Conservation (phyloP, 192 early-diverging fungal genomes). For the Dispira simplex region DNA sequence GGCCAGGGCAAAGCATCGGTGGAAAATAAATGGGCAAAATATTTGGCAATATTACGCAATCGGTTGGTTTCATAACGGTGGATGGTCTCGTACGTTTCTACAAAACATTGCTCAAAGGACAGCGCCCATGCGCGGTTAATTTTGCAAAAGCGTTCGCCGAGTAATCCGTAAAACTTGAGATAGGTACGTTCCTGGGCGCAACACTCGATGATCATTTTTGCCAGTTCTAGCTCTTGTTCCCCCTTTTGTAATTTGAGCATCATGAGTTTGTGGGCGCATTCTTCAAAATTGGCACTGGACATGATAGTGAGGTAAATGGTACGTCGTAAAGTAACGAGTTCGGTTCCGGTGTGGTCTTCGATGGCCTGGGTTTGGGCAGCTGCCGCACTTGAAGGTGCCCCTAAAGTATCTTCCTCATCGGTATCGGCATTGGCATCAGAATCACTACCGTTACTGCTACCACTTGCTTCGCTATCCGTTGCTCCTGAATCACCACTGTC, state of each 20-base stretch:
- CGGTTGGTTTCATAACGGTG: slow-evolving; percentile 89
- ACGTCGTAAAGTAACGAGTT: slow-evolving; percentile 70
- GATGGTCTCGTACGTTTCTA: slow-evolving; percentile 74
- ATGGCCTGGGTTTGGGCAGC: slow-evolving; percentile 37
- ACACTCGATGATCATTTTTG: slow-evolving; percentile 96
- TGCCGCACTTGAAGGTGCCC: slow-evolving; percentile 9
- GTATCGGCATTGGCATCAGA: slow-evolving; percentile 25
- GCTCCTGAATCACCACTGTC: slow-evolving; percentile 28
- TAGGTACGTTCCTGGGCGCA: slow-evolving; percentile 92
- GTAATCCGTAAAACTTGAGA: slow-evolving; percentile 81
- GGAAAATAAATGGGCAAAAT: slow-evolving; percentile 75
- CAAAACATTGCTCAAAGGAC: slow-evolving; percentile 64
- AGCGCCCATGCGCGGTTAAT: slow-evolving; percentile 62
- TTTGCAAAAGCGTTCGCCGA: slow-evolving; percentile 87
- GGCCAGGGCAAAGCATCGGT: slow-evolving; percentile 77
- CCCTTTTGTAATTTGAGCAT: slow-evolving; percentile 67
- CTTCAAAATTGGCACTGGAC: slow-evolving; percentile 90
- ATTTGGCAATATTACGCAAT: slow-evolving; percentile 83
- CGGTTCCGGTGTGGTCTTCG: slow-evolving; percentile 79
- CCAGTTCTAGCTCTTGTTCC: slow-evolving; percentile 71
- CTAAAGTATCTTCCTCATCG: neutral
- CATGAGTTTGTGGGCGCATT: slow-evolving; percentile 90
- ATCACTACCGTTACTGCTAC: slow-evolving; percentile 33
- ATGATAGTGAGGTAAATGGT: slow-evolving; percentile 95
- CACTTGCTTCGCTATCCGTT: slow-evolving; percentile 18